phyloP scores from a whole-genome alignment of 352 stramenopile genomes.

The Phytophthora fragariaefolia region DNA sequence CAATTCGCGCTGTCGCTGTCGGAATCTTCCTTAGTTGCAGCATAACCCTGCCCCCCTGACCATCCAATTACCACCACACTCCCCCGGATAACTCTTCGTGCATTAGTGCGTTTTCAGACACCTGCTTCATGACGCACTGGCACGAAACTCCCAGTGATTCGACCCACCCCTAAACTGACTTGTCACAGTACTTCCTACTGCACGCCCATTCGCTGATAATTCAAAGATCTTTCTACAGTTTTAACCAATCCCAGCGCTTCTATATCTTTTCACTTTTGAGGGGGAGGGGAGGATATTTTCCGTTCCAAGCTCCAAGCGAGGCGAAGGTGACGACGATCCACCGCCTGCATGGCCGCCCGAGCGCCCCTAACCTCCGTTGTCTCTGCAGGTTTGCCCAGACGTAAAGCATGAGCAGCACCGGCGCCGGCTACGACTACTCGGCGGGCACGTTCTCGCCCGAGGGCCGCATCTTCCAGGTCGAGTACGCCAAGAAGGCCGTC shows the following conservation, averaged over 20 bases:
- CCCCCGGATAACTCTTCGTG: too few relatives aligned
- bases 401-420: slow-evolving; percentile 82
- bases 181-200: background rate
- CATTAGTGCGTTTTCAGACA: too few relatives aligned
- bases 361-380: slow-evolving; percentile 3
- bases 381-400: slow-evolving; percentile 8
- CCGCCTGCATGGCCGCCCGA: background rate
- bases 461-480: slow-evolving; percentile 98
- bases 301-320: slow-evolving; percentile 22
- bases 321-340: slow-evolving; percentile 32
- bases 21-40: slow-evolving; percentile 5
- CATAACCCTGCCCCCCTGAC: too few relatives aligned
- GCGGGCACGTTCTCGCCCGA: slow-evolving; percentile 97
- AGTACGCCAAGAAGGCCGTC: slow-evolving; percentile 98
- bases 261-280: slow-evolving; percentile 4
- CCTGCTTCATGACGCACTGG: background rate
- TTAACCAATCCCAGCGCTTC: background rate
- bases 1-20: background rate
- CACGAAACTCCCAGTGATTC: too few relatives aligned
- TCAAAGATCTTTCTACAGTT: background rate
- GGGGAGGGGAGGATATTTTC: slow-evolving; percentile 37
- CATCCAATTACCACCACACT: too few relatives aligned
- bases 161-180: slow-evolving; percentile 2
- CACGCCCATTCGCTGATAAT: slow-evolving; percentile 4
- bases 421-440: slow-evolving; percentile 89